Evolutionary conservation across 768 basidiomycete genomes (phyloP).

Genomic region (Hysterangium stoloniferum): DNA sequence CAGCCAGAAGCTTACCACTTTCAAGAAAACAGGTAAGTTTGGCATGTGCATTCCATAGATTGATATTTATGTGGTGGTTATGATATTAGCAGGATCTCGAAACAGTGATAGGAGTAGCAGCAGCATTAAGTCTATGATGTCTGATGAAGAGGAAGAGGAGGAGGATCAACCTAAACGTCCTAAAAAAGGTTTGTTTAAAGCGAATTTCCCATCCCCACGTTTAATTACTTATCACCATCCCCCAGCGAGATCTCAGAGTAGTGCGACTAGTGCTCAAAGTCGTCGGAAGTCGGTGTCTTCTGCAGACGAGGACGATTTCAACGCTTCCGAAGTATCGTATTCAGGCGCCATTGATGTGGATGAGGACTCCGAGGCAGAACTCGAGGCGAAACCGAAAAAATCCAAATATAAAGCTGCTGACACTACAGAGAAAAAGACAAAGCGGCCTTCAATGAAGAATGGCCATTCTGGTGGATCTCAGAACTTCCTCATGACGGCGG

Average conservation of each 20-base stretch:
- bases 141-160: conserved; percentile 2
- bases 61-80: background rate
- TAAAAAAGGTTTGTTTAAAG: background rate
- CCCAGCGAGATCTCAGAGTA: conserved; percentile 37
- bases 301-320: conserved; percentile 67
- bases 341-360: conserved; percentile 25
- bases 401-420: conserved; percentile 18
- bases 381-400: conserved; percentile 29
- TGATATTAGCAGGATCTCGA: background rate
- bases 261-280: conserved; percentile 59
- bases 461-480: conserved; percentile 20
- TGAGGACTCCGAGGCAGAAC: conserved; percentile 15
- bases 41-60: background rate
- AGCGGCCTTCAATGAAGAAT: conserved; percentile 27
- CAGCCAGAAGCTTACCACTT: conserved; percentile 12
- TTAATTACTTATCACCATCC: too few relatives aligned
- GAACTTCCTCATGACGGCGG: conserved; percentile 62
- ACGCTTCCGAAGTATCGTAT: conserved; percentile 45
- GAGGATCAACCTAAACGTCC: background rate
- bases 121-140: conserved; percentile 4
- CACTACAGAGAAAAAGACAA: conserved; percentile 11
- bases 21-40: conserved; percentile 9
- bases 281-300: conserved; percentile 29
- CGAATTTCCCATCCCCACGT: too few relatives aligned
- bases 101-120: conserved; percentile 3